phyloP scores from a whole-genome alignment of 2,329 filamentous ascomycete species.

The Gnomoniopsis smithogilvyi region DNA sequence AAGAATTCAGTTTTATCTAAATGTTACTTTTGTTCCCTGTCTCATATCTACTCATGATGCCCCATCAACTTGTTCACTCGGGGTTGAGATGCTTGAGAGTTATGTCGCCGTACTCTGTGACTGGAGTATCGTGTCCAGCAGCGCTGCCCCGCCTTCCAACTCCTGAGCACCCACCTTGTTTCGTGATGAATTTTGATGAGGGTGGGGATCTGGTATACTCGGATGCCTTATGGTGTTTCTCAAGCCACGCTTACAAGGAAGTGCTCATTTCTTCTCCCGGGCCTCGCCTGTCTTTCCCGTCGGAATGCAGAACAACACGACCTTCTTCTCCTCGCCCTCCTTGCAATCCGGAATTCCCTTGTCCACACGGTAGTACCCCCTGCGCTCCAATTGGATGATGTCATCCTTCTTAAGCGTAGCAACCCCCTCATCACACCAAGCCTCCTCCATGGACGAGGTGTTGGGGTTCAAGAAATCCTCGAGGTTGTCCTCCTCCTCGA shows the following conservation, averaged over 20 bases:
- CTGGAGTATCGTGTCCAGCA: no score
- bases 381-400: constrained; percentile 92
- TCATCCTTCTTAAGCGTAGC: constrained; percentile 76
- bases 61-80: no score
- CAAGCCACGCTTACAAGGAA: not conserved
- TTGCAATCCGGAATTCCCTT: constrained; percentile 51
- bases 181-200: not conserved
- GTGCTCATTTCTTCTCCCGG: not conserved
- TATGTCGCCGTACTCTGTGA: no score
- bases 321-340: constrained; percentile 47
- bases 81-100: no score
- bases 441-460: constrained; percentile 72
- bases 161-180: no score
- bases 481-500: constrained; percentile 81
- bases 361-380: constrained; percentile 89
- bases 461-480: constrained; percentile 78
- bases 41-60: not conserved
- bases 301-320: constrained; percentile 56
- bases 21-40: not conserved
- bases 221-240: not conserved
- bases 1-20: not conserved
- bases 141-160: no score
- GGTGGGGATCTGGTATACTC: not conserved
- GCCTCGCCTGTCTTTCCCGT: constrained; percentile 42
- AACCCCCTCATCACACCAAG: constrained; percentile 78